phyloP scores from a whole-genome alignment of 495 filamentous ascomycete species.

The Penicillium manginii region DNA sequence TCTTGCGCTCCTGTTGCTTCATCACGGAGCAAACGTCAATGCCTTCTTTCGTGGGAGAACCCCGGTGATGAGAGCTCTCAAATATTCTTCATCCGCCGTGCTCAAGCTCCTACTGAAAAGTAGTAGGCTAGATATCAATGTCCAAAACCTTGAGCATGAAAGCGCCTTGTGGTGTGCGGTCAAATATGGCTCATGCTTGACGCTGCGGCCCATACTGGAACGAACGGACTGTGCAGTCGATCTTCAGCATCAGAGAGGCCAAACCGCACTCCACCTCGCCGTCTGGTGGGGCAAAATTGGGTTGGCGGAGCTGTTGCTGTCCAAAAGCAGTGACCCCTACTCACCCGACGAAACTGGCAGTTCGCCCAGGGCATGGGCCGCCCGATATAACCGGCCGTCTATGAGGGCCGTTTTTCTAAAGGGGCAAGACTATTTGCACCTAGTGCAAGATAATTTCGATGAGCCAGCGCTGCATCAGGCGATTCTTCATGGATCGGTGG shows the following conservation, averaged over 20 bases:
- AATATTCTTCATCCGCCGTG: constrained; percentile 10
- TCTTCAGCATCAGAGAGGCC: constrained; percentile 3
- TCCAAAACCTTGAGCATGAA: constrained; percentile 9
- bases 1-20: constrained; percentile 10
- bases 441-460: neutral
- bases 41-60: constrained; percentile 14
- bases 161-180: constrained; percentile 18
- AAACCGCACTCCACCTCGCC: constrained; percentile 13
- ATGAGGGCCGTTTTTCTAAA: neutral
- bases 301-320: constrained; percentile 11
- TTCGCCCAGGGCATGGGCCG: constrained; percentile 11
- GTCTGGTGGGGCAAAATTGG: constrained; percentile 14
- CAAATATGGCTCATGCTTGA: neutral
- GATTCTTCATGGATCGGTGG: neutral
- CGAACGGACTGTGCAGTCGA: constrained; percentile 1
- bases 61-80: constrained; percentile 13
- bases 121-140: constrained; percentile 7
- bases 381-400: neutral
- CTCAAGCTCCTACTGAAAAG: constrained; percentile 3
- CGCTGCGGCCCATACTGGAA: constrained; percentile 3
- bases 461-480: neutral
- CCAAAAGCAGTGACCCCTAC: constrained; percentile 9
- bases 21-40: constrained; percentile 14
- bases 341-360: constrained; percentile 6
- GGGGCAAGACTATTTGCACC: neutral